Conservation (phyloP, 1,284 basidiomycete species). For the Phellopilus nigrolimitatus region DNA sequence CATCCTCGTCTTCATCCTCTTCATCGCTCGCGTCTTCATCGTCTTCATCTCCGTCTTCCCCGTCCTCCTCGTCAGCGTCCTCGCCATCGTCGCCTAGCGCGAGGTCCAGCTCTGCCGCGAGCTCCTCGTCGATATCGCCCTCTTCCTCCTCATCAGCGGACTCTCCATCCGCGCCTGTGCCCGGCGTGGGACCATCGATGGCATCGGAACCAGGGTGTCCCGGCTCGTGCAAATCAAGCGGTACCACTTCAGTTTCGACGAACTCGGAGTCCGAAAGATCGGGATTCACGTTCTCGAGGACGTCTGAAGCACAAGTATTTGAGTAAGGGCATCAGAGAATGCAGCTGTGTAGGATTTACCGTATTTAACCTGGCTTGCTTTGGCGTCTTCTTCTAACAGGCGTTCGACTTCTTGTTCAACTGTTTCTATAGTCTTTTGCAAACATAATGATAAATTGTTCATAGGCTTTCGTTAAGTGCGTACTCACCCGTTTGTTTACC, state of each 20-base stretch:
- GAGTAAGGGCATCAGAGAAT: conserved; percentile 2
- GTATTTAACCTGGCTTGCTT: conserved; percentile 76
- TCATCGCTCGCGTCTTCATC: conserved; percentile 66
- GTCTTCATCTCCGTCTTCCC: conserved; percentile 35
- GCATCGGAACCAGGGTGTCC: conserved; percentile 54
- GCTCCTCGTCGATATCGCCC: conserved; percentile 75
- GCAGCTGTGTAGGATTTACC: too few relatives aligned
- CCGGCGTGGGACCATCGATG: conserved; percentile 58
- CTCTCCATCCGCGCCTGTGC: conserved; percentile 45
- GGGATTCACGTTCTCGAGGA: conserved; percentile 80
- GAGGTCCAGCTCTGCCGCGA: conserved; percentile 69
- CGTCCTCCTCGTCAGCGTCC: conserved; percentile 25
- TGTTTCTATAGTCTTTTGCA: conserved; percentile 81
- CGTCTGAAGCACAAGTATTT: conserved; percentile 40
- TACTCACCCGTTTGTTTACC: conserved; percentile 71
- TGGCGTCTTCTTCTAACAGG: conserved; percentile 80
- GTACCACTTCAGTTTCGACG: conserved; percentile 55
- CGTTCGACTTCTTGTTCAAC: conserved; percentile 97
- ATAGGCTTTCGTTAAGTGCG: background rate
- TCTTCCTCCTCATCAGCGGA: conserved; percentile 62
- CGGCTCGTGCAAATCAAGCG: conserved; percentile 59
- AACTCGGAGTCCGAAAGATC: conserved; percentile 86
- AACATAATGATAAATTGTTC: conserved; percentile 19
- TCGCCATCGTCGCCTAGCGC: conserved; percentile 48
- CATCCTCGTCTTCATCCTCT: conserved; percentile 62